These are phyloP conservation scores for Pisolithus orientalis DNA, from an alignment of 768 basidiomycete genomes.

Conservation along the genomic window DNA sequence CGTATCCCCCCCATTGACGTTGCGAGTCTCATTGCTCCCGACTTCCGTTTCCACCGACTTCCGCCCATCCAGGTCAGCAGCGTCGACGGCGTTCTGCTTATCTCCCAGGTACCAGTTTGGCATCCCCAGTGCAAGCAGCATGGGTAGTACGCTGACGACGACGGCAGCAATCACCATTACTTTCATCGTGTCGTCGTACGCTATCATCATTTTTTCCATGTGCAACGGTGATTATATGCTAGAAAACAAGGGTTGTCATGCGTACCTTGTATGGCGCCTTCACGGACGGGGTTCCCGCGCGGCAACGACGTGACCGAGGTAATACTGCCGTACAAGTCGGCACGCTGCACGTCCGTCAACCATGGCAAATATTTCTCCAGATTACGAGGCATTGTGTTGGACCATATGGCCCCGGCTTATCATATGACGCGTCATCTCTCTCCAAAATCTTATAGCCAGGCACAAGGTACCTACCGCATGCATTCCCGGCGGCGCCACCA, in stretches of 20 bases:
- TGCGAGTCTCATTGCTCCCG: neutral
- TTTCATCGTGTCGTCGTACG: constrained; percentile 53
- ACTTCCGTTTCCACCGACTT: constrained; percentile 33
- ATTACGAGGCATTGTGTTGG: constrained; percentile 56
- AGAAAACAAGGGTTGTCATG: neutral
- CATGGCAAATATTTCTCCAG: constrained; percentile 51
- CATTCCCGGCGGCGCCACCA: constrained; percentile 60
- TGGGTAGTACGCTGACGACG: constrained; percentile 49
- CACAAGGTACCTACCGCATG: constrained; percentile 37
- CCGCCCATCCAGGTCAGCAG: too few relatives aligned
- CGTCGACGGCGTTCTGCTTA: constrained; percentile 50
- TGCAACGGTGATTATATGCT: neutral
- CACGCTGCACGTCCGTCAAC: constrained; percentile 36
- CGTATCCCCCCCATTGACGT: neutral
- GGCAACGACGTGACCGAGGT: constrained; percentile 42
- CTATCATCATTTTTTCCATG: constrained; percentile 14
- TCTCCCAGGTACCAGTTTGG: constrained; percentile 65
- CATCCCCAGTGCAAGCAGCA: constrained; percentile 53
- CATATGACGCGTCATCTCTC: neutral
- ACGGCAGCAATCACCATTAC: constrained; percentile 50
- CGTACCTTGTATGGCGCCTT: constrained; percentile 55
- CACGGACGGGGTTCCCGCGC: constrained; percentile 50
- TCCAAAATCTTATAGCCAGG: constrained; percentile 4
- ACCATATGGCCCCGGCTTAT: constrained; percentile 60
- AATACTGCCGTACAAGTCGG: constrained; percentile 50